Conservation (phyloP, 495 filamentous ascomycete species). For the Pseudoneurospora amorphoporcata region DNA sequence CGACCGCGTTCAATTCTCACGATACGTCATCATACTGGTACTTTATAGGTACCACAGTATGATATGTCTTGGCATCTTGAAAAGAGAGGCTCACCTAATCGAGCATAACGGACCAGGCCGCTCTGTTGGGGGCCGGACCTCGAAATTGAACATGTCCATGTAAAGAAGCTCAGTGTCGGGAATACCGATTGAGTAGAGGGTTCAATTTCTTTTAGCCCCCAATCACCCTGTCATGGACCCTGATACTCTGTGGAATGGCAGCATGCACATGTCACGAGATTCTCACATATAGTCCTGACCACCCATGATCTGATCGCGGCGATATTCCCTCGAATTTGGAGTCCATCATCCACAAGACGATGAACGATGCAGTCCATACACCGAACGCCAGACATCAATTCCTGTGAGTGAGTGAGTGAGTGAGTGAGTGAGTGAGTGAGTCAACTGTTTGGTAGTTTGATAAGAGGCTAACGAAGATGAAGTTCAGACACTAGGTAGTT, state of each 20-base stretch:
- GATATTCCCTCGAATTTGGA: not conserved
- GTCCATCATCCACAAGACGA: not conserved
- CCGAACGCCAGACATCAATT: too few relatives aligned
- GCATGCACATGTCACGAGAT: not conserved
- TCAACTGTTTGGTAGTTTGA: not conserved
- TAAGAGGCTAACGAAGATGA: not conserved
- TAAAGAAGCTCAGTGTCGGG: not conserved
- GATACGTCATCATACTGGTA: not conserved
- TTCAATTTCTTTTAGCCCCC: not conserved
- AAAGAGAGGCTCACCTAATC: not conserved
- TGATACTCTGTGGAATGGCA: not conserved
- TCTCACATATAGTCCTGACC: not conserved
- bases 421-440: not conserved
- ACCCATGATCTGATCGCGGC: not conserved
- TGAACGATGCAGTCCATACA: too few relatives aligned
- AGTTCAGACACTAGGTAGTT: not conserved
- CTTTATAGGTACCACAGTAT: not conserved
- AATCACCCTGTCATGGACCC: not conserved
- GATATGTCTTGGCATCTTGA: not conserved
- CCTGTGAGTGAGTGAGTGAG: not conserved
- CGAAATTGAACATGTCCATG: not conserved
- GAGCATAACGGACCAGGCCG: not conserved
- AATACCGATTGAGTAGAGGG: not conserved
- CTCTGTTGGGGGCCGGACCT: not conserved
- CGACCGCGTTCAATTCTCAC: not conserved